These are phyloP conservation scores for Arctium minus DNA, from an alignment of 129 eudicot genomes.

Conservation along the genomic window DNA sequence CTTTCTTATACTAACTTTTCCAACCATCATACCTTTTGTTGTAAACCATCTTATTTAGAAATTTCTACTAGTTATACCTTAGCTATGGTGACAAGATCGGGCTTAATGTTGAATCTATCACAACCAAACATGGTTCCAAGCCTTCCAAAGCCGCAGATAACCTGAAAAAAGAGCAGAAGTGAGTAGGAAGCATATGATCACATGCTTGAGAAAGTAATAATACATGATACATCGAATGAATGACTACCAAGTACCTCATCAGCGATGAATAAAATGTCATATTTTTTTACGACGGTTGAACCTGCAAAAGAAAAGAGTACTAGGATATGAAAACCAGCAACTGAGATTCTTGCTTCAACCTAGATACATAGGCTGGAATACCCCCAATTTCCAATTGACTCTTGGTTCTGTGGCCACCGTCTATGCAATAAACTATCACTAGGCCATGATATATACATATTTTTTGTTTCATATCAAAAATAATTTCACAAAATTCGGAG, in stretches of 20 bases:
- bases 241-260: conserved; percentile 56
- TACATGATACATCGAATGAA: not conserved
- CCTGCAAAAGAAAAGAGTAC: conserved; percentile 31
- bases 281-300: conserved; percentile 80
- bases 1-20: no score
- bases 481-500: no score
- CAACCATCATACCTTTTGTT: no score
- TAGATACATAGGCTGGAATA: no score
- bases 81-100: conserved; percentile 87
- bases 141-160: conserved; percentile 89
- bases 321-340: no score
- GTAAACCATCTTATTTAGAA: no score
- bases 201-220: not conserved
- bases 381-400: no score
- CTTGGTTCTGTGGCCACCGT: no score
- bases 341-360: no score
- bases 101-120: conserved; percentile 83
- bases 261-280: conserved; percentile 86
- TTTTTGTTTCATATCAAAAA: no score
- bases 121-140: conserved; percentile 84
- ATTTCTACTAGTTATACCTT: conserved; percentile 41
- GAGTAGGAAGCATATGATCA: not conserved
- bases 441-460: no score
- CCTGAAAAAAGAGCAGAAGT: conserved; percentile 22
- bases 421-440: no score